Evolutionary conservation across 1,284 basidiomycete species (phyloP).

Genomic region (Cutaneotrichosporon sp.): DNA sequence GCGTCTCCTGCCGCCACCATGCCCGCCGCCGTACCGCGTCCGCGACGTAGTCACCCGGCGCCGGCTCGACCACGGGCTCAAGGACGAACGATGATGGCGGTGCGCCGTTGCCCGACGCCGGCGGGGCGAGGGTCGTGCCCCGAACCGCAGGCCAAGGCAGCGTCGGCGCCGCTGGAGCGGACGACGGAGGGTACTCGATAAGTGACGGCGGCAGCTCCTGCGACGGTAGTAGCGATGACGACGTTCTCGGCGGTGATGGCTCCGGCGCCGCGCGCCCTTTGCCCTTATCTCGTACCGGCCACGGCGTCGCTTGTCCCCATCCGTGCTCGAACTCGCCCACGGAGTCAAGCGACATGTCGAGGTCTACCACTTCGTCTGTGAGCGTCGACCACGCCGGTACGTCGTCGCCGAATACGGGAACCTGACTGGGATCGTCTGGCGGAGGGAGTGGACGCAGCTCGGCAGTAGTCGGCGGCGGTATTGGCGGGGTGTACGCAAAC

Average conservation of each 20-base stretch:
- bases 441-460: not conserved
- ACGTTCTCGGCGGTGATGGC: too few species aligned
- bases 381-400: slow-evolving; percentile 1
- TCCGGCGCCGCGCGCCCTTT: not conserved
- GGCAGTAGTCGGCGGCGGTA: not conserved
- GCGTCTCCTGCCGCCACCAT: slow-evolving; percentile 23
- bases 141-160: too few species aligned
- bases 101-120: not conserved
- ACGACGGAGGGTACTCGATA: too few species aligned
- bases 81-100: slow-evolving; percentile 2
- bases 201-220: too few species aligned
- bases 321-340: slow-evolving; percentile 23
- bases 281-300: slow-evolving; percentile 2
- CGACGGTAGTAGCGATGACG: too few species aligned
- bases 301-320: slow-evolving; percentile 17
- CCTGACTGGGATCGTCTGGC: not conserved
- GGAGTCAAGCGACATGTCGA: slow-evolving; percentile 15
- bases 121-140: not conserved
- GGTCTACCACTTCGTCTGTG: not conserved
- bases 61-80: too few species aligned
- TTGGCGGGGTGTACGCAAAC: not conserved
- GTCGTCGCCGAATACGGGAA: not conserved
- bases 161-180: too few species aligned
- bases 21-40: slow-evolving; percentile 1
- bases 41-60: not conserved